These are phyloP conservation scores for Blastobotrys raffinosifermentans DNA, from an alignment of 1,139 yeast genomes.

Conservation along the genomic window DNA sequence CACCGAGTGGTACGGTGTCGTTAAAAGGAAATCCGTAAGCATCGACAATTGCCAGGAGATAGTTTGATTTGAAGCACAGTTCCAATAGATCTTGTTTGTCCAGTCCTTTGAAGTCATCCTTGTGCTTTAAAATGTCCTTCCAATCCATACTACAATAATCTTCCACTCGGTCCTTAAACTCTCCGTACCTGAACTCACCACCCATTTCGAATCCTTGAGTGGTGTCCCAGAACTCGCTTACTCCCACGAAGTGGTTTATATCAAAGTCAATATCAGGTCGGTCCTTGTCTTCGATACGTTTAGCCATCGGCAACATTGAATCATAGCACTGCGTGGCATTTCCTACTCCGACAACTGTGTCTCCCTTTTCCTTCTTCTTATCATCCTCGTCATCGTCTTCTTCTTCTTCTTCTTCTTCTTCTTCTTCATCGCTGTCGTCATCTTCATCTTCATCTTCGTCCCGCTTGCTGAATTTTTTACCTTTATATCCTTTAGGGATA, in stretches of 20 bases:
- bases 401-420: constrained; percentile 3
- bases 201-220: constrained; percentile 41
- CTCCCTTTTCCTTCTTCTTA: constrained; percentile 12
- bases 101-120: constrained; percentile 32
- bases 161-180: constrained; percentile 42
- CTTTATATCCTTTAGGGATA: constrained; percentile 33
- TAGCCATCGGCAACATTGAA: constrained; percentile 47
- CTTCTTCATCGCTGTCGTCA: constrained; percentile 10
- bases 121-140: constrained; percentile 24
- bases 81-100: constrained; percentile 41
- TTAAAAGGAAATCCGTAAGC: constrained; percentile 62
- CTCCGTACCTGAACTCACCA: constrained; percentile 34
- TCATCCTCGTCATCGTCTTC: constrained; percentile 32
- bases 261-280: constrained; percentile 61
- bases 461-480: constrained; percentile 10
- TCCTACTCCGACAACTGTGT: constrained; percentile 50
- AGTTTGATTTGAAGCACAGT: constrained; percentile 63
- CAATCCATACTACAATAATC: constrained; percentile 44
- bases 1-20: not conserved
- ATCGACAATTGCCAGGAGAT: constrained; percentile 67
- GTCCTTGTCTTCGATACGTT: constrained; percentile 25
- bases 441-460: constrained; percentile 10
- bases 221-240: constrained; percentile 80
- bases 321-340: constrained; percentile 51
- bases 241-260: constrained; percentile 65